phyloP scores from a whole-genome alignment of 306 rosid genomes.

The Sicyos edulis region DNA sequence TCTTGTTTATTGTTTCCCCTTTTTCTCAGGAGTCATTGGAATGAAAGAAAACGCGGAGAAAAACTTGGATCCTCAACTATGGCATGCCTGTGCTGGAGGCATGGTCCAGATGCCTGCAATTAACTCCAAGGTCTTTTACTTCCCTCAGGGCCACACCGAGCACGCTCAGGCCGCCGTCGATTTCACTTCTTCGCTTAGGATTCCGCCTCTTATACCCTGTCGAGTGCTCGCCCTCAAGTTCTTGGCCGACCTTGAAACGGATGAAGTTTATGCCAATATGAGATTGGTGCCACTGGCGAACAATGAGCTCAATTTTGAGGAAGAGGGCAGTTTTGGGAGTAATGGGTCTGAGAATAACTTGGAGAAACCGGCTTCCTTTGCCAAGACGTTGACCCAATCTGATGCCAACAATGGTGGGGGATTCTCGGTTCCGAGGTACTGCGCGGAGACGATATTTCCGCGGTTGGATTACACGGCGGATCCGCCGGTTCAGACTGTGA shows the following conservation, averaged over 20 bases:
- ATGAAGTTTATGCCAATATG: conserved; percentile 65
- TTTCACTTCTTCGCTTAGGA: conserved; percentile 37
- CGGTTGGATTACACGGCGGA: conserved; percentile 82
- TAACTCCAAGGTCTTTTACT: conserved; percentile 80
- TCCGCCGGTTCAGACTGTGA: conserved; percentile 92
- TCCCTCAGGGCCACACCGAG: conserved; percentile 95
- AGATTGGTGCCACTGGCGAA: conserved; percentile 43
- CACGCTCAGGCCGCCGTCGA: conserved; percentile 70
- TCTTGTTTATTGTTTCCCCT: not conserved
- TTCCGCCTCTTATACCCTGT: conserved; percentile 67
- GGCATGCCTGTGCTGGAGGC: conserved; percentile 98
- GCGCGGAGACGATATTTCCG: conserved; percentile 92
- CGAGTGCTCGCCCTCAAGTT: conserved; percentile 56
- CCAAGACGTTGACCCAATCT: too few species aligned
- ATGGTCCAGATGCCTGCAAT: conserved; percentile 90
- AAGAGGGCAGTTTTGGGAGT: conserved; percentile 24
- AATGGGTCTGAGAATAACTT: conserved; percentile 38
- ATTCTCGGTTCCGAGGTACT: conserved; percentile 90
- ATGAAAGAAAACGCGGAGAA: conserved; percentile 57
- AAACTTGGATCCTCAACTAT: conserved; percentile 79
- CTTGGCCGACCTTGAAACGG: conserved; percentile 84
- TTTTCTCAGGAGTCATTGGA: conserved; percentile 11
- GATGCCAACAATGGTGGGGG: conserved; percentile 99
- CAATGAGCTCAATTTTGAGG: conserved; percentile 38
- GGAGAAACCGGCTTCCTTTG: conserved; percentile 80